phyloP scores from a whole-genome alignment of 148 eudicot species.

The Hydrangea macrophylla region DNA sequence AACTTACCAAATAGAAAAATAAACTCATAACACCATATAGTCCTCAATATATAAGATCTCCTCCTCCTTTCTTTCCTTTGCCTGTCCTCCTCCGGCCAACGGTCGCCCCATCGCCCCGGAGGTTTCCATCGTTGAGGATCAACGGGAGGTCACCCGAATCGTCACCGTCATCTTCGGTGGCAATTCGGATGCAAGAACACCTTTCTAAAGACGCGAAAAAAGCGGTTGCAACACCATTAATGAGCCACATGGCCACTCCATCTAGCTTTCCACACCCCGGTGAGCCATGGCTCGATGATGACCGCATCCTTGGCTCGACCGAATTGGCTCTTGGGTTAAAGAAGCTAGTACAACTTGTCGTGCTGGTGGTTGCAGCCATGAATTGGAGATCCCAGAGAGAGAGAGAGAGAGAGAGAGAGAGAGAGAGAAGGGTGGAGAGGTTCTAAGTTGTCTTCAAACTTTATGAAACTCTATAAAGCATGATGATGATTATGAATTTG shows the following conservation, averaged over 20 bases:
- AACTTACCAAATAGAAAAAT: too few relatives aligned
- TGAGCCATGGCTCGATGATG: neutral
- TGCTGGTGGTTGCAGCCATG: slow-evolving; percentile 32
- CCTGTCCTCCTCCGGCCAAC: too few relatives aligned
- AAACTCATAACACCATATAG: too few relatives aligned
- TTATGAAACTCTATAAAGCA: too few relatives aligned
- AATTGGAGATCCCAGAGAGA: too few relatives aligned
- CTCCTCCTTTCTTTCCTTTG: too few relatives aligned
- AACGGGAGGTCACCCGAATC: slow-evolving; percentile 34
- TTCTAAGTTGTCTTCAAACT: too few relatives aligned
- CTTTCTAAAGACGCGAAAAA: slow-evolving; percentile 46
- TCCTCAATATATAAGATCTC: too few relatives aligned
- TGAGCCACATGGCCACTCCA: slow-evolving; percentile 39
- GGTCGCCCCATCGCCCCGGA: too few relatives aligned
- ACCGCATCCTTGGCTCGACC: slow-evolving; percentile 1
- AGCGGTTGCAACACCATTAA: slow-evolving; percentile 33
- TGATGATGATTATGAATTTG: too few relatives aligned
- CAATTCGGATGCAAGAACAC: slow-evolving; percentile 44
- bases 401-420: too few relatives aligned
- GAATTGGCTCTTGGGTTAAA: slow-evolving; percentile 17
- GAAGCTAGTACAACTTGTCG: slow-evolving; percentile 27
- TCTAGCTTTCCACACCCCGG: slow-evolving; percentile 19
- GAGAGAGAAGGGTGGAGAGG: too few relatives aligned
- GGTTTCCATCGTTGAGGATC: slow-evolving; percentile 28
- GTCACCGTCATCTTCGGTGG: slow-evolving; percentile 40